phyloP scores from a whole-genome alignment of 2,329 filamentous ascomycete genomes.

The Phyllosticta capitalensis region DNA sequence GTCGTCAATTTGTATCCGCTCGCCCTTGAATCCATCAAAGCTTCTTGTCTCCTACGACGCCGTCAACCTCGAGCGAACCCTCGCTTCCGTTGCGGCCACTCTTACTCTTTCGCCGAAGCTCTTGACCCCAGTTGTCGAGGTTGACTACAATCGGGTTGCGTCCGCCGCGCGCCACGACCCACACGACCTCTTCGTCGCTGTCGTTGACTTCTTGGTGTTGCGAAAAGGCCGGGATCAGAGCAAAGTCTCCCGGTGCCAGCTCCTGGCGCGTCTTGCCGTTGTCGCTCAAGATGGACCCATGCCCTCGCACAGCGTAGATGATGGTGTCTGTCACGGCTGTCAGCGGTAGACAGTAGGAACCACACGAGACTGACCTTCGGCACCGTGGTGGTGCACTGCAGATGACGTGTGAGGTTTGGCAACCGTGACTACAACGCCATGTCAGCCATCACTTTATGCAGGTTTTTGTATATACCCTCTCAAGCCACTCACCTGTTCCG shows the following conservation, averaged over 20 bases:
- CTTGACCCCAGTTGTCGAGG: constrained; percentile 49
- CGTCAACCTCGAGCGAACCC: neutral
- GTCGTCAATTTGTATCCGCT: neutral
- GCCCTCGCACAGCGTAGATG: constrained; percentile 54
- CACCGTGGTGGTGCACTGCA: constrained; percentile 59
- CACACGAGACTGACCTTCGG: constrained; percentile 44
- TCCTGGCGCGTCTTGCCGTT: constrained; percentile 48
- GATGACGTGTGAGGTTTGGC: constrained; percentile 53
- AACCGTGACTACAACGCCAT: constrained; percentile 45
- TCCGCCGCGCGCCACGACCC: constrained; percentile 57
- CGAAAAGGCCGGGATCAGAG: constrained; percentile 58
- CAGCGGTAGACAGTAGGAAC: neutral
- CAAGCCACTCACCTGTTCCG: constrained; percentile 46
- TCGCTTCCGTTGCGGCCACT: neutral
- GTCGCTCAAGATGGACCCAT: constrained; percentile 50
- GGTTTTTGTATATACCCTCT: neutral
- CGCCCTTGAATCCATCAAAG: neutral
- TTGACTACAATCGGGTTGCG: constrained; percentile 52
- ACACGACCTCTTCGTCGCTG: constrained; percentile 52
- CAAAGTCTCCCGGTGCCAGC: constrained; percentile 57
- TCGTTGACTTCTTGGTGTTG: constrained; percentile 65
- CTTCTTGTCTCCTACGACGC: neutral
- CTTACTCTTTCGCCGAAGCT: constrained; percentile 8
- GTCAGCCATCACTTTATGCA: neutral
- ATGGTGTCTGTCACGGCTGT: constrained; percentile 48